Percentiles rank a stretch among this genome's conserved stretches.
These are phyloP conservation scores for Pythium pyrilobum DNA, from an alignment of 352 stramenopile species.

Conservation along the genomic window DNA sequence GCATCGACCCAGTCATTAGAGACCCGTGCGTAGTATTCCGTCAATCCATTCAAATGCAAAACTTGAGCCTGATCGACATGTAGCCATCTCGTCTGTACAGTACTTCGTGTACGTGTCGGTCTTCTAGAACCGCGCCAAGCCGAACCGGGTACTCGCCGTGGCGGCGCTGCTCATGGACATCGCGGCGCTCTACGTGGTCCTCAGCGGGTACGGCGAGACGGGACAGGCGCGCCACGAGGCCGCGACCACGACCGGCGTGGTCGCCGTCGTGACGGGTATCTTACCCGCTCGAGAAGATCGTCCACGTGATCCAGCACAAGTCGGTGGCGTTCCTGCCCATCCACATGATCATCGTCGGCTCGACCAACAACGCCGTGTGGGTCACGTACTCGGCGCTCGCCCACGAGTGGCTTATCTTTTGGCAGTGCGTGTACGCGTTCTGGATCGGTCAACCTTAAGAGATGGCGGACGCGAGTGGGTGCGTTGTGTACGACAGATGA, in stretches of 20 bases:
- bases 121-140: slow-evolving; percentile 37
- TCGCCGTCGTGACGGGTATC: slow-evolving; percentile 43
- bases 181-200: slow-evolving; percentile 26
- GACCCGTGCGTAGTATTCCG: too few relatives aligned
- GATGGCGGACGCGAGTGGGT: too few relatives aligned
- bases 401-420: slow-evolving; percentile 40
- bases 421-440: slow-evolving; percentile 3
- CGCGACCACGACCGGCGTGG: slow-evolving; percentile 28
- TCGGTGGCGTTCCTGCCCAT: slow-evolving; percentile 42
- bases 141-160: slow-evolving; percentile 16
- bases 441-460: too few relatives aligned
- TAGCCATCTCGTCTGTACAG: slow-evolving; percentile 18
- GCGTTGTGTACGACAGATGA: too few relatives aligned
- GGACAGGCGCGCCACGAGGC: slow-evolving; percentile 21
- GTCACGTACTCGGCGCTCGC: slow-evolving; percentile 40
- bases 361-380: slow-evolving; percentile 45
- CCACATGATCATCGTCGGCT: slow-evolving; percentile 34
- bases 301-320: slow-evolving; percentile 38
- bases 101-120: slow-evolving; percentile 42
- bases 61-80: too few relatives aligned
- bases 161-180: slow-evolving; percentile 13
- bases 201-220: slow-evolving; percentile 26
- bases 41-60: too few relatives aligned
- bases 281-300: slow-evolving; percentile 47
- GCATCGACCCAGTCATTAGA: too few relatives aligned